phyloP scores from a whole-genome alignment of 345 rosid genomes.

The Populus pruinosa region DNA sequence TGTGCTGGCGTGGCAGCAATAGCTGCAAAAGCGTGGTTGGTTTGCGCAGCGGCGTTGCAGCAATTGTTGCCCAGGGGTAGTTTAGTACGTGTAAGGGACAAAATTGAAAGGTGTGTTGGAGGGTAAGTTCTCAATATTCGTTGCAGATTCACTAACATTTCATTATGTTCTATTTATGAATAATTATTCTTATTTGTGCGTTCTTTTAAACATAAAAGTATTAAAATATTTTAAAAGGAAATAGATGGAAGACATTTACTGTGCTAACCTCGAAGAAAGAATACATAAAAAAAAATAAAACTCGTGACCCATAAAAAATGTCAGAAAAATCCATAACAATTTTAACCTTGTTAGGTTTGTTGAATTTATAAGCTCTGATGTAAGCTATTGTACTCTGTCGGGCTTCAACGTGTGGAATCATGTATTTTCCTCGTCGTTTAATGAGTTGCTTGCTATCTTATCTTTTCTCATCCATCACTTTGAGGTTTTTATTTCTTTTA shows the following conservation, averaged over 20 bases:
- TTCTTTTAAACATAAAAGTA: not conserved
- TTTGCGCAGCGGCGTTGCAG: too few species aligned
- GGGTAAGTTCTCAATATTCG: too few species aligned
- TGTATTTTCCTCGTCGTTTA: not conserved
- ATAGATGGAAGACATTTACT: too few species aligned
- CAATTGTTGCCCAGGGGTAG: too few species aligned
- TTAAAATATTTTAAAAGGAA: not conserved
- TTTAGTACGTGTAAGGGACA: too few species aligned
- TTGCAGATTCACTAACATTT: not conserved
- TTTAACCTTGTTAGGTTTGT: not conserved
- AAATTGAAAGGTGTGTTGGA: too few species aligned
- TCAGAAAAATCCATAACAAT: not conserved
- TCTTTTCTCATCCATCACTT: not conserved
- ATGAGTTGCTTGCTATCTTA: not conserved
- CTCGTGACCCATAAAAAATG: not conserved
- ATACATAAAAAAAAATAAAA: too few species aligned
- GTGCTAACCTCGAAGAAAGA: too few species aligned
- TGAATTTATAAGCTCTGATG: not conserved
- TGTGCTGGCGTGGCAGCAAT: too few species aligned
- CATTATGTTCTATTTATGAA: not conserved
- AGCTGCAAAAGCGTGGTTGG: too few species aligned
- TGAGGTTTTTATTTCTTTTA: not conserved
- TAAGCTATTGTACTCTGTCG: not conserved
- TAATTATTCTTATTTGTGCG: too few species aligned
- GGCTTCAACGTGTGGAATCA: not conserved